phyloP scores from a whole-genome alignment of 1,139 yeast genomes.

The Yamadazyma triangularis region DNA sequence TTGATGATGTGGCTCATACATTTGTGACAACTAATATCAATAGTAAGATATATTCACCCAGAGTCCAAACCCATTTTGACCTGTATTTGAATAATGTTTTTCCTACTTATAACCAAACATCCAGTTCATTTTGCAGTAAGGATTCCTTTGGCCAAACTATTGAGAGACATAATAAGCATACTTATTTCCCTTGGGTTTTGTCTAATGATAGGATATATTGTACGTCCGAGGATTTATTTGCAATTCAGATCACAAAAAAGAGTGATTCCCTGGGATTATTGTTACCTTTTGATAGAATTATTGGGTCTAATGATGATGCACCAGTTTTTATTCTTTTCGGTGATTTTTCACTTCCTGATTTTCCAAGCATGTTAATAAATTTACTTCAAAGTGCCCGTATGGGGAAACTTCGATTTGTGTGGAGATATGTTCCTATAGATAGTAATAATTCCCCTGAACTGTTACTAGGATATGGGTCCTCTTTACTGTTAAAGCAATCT shows the following conservation, averaged over 20 bases:
- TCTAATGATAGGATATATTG: constrained; percentile 56
- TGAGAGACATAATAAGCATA: constrained; percentile 10
- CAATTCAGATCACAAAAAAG: constrained; percentile 46
- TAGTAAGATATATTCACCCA: constrained; percentile 53
- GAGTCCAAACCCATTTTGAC: constrained; percentile 60
- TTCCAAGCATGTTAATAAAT: constrained; percentile 54
- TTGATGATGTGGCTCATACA: constrained; percentile 15
- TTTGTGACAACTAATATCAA: constrained; percentile 51
- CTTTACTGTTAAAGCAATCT: constrained; percentile 28
- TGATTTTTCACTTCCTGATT: constrained; percentile 42
- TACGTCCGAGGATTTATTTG: constrained; percentile 63
- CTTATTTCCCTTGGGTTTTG: constrained; percentile 46
- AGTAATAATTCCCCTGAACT: constrained; percentile 18
- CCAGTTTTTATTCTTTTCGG: constrained; percentile 48
- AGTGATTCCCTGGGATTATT: constrained; percentile 15
- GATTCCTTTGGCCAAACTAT: constrained; percentile 32
- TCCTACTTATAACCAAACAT: constrained; percentile 7
- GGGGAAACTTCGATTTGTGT: constrained; percentile 68
- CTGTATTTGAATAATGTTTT: constrained; percentile 34
- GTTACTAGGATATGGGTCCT: constrained; percentile 66
- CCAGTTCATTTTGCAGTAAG: constrained; percentile 19
- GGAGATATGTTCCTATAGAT: constrained; percentile 56
- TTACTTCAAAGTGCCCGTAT: constrained; percentile 55
- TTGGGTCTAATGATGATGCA: constrained; percentile 44
- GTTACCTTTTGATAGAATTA: constrained; percentile 53